phyloP scores from a whole-genome alignment of 306 rosid species.

The Fragaria vesca region DNA sequence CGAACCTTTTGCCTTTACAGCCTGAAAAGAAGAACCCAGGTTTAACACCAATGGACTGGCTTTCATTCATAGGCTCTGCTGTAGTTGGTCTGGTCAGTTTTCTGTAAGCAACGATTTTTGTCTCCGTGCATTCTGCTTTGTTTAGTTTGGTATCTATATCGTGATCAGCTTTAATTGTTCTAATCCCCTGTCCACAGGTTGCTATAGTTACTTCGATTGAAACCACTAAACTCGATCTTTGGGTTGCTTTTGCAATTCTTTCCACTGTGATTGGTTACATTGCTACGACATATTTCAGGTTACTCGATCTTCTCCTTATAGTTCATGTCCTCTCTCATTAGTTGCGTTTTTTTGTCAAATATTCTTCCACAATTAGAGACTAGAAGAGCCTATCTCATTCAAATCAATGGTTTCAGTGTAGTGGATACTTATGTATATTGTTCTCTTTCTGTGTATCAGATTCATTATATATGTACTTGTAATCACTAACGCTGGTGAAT shows the following conservation, averaged over 20 bases:
- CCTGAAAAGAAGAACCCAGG: constrained; percentile 98
- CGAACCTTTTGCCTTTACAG: constrained; percentile 47
- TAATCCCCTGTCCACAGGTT: constrained; percentile 48
- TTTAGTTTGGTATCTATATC: constrained; percentile 12
- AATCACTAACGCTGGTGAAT: constrained; percentile 10
- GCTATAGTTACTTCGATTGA: constrained; percentile 81
- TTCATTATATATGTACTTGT: background rate
- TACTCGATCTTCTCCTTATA: constrained; percentile 18
- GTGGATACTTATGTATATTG: no score
- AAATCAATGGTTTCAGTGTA: no score
- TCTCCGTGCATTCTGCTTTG: background rate
- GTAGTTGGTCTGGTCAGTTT: constrained; percentile 86
- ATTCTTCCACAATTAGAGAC: no score
- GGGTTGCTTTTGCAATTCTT: constrained; percentile 78
- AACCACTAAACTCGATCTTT: constrained; percentile 77
- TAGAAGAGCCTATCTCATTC: no score
- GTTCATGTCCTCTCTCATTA: background rate
- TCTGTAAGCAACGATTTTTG: constrained; percentile 9
- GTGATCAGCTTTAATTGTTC: background rate
- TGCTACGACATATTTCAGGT: constrained; percentile 97
- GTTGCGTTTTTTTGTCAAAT: no score
- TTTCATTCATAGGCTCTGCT: constrained; percentile 82
- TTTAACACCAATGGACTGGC: constrained; percentile 99
- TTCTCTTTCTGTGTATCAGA: background rate
- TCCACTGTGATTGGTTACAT: constrained; percentile 82